Base-by-base conservation (phyloP, 78 protist species). In the Neovahlkampfia damariscottae region DNA sequence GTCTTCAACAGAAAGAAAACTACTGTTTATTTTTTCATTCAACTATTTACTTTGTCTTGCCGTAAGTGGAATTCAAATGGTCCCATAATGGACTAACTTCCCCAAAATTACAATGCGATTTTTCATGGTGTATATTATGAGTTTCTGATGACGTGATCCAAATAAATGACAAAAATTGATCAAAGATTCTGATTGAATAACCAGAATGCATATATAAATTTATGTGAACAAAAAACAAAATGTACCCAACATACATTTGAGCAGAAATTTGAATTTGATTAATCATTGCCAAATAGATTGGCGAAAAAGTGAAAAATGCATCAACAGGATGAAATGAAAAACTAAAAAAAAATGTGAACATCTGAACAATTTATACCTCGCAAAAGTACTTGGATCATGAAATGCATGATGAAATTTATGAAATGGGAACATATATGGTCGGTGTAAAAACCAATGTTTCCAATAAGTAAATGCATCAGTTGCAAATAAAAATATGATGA, bases 151-250 rank as follows among this genome's bases (percentile, higher is more conserved):
- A 41, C 7, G 38, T 72, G 5, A 72, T 72, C 5, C 8, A 7
- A 7, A 72, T 6, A 19, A 8, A 6, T 5, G 76, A 58, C 36
- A 72, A 7, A 19, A 8, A 7, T 7, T 72, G 38, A 6, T 72
- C 76, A 5, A 72, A 58, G 5, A 31, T 31, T 58, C 71, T 41
- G 41, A 72, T 6, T 28, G 8, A 6, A 31, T 38, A 72, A 19
- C 76, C 76, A 6, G 76, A 41, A 7, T 72, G 76, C 36, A 72
- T 41, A 31, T 72, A 72, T 30, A 72, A 72, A 58, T 72, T 72
- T 28, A 72, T 30, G 41, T 41, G 40, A 8, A 72, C 76, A 7
- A 72, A 72, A 19, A 37, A 5, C 7, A 34, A 72, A 28, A 72
- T 6, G 38, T 58, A 41, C 36, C 71, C 71, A 41, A 72, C 5